Percentiles rank a stretch among this genome's conserved stretches.
Conservation (phyloP, 495 filamentous ascomycete genomes). For the Filosporella fistucella region DNA sequence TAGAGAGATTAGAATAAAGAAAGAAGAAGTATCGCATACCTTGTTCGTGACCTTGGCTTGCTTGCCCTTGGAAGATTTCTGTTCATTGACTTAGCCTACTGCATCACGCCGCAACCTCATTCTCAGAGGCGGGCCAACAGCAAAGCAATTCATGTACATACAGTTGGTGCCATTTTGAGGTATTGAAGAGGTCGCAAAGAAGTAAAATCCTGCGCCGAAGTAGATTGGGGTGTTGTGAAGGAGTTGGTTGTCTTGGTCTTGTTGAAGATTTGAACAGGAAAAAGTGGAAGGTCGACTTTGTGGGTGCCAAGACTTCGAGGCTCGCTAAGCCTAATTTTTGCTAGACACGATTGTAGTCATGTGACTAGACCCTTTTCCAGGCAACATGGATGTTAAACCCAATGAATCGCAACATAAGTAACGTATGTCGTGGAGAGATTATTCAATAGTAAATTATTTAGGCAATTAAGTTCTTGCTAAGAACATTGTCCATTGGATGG, state of each 20-base stretch:
- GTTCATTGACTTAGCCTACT: conserved; percentile 84
- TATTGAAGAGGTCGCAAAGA: conserved; percentile 26
- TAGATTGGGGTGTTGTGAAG: conserved; percentile 10
- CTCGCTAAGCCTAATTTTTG: conserved; percentile 5
- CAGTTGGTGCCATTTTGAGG: conserved; percentile 27
- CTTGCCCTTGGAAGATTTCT: conserved; percentile 60
- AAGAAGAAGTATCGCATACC: conserved; percentile 34
- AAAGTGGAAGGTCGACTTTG: not conserved
- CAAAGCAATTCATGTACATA: conserved; percentile 28
- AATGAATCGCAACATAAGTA: too few relatives aligned
- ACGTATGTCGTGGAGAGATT: too few relatives aligned
- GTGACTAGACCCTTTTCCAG: too few relatives aligned
- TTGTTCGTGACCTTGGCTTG: conserved; percentile 60
- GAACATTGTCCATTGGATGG: too few relatives aligned
- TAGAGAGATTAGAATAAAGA: not conserved
- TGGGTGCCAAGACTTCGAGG: conserved; percentile 11
- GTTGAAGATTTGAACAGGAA: conserved; percentile 3
- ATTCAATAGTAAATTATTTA: too few relatives aligned
- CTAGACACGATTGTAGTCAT: too few relatives aligned
- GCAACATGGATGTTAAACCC: too few relatives aligned
- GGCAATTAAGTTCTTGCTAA: too few relatives aligned
- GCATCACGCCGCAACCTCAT: conserved; percentile 57
- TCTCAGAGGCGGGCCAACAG: conserved; percentile 26
- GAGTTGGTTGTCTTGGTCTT: too few relatives aligned
- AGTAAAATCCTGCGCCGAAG: conserved; percentile 22